These are phyloP conservation scores for Trichosphaerium sp. DNA, from an alignment of 78 protist species.

Conservation along the genomic window DNA sequence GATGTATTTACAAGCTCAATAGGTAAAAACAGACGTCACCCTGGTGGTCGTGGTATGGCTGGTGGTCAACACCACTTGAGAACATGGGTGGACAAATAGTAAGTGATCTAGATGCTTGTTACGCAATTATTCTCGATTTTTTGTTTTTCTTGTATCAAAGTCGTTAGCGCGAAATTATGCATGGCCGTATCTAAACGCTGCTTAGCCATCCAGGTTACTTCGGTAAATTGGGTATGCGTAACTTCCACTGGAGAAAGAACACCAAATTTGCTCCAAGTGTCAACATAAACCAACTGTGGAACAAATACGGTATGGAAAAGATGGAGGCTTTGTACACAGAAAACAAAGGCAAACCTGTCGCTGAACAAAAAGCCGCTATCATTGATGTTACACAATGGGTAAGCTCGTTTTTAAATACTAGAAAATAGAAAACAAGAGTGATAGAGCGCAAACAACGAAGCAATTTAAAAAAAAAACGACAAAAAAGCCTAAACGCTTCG, in stretches of 20 bases:
- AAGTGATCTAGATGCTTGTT: neutral
- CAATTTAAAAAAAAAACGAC: too few relatives aligned
- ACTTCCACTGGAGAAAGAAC: conserved; percentile 77
- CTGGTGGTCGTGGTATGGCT: conserved; percentile 99
- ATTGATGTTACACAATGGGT: conserved; percentile 81
- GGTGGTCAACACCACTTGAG: conserved; percentile 99
- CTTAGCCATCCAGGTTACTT: conserved; percentile 98
- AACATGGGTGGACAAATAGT: conserved; percentile 85
- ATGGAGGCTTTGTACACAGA: conserved; percentile 85
- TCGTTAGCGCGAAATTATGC: neutral
- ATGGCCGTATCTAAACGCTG: neutral
- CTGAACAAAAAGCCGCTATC: conserved; percentile 43
- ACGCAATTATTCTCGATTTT: neutral
- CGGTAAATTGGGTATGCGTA: conserved; percentile 99
- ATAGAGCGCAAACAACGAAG: too few relatives aligned
- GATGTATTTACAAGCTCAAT: neutral
- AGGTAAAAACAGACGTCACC: conserved; percentile 98
- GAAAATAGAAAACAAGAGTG: too few relatives aligned
- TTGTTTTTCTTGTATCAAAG: neutral
- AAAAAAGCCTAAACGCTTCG: neutral
- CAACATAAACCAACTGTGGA: too few relatives aligned
- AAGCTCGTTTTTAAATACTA: too few relatives aligned
- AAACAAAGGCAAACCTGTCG: conserved; percentile 24
- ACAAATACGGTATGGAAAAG: too few relatives aligned
- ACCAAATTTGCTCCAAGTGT: conserved; percentile 73